phyloP scores from a whole-genome alignment of 345 rosid genomes.

The Eucalyptus viminalis region DNA sequence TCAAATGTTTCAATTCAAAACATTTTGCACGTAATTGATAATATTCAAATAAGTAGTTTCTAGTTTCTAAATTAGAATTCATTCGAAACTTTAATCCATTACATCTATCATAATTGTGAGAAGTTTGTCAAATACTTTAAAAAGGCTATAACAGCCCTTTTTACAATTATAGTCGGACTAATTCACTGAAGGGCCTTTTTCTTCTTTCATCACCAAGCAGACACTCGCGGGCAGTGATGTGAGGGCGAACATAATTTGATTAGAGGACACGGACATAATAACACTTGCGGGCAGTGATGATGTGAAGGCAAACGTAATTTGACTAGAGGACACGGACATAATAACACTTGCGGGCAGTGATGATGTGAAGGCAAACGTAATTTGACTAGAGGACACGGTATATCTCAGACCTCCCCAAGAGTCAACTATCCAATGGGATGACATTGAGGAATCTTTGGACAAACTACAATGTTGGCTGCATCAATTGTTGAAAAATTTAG shows the following conservation, averaged over 20 bases:
- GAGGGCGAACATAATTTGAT: not conserved
- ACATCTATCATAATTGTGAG: not conserved
- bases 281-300: not conserved
- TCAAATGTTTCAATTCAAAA: not conserved
- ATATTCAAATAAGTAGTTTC: not conserved
- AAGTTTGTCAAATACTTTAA: not conserved
- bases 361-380: not conserved
- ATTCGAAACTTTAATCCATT: not conserved
- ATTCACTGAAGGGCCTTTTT: not conserved
- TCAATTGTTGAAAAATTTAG: not conserved
- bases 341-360: not conserved
- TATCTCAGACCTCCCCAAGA: not conserved
- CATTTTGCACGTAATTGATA: not conserved
- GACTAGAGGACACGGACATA: not conserved
- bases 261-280: not conserved
- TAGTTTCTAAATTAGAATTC: not conserved
- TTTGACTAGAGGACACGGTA: not conserved
- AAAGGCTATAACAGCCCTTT: not conserved
- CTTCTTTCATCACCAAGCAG: not conserved
- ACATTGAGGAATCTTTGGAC: not conserved
- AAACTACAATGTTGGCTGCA: slow-evolving; percentile 35
- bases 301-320: not conserved
- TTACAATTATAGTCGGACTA: not conserved
- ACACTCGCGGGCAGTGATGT: not conserved
- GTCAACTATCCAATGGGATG: not conserved